Evolutionary conservation across 306 rosid species (phyloP).

Genomic region (Elaeagnus macrophylla): DNA sequence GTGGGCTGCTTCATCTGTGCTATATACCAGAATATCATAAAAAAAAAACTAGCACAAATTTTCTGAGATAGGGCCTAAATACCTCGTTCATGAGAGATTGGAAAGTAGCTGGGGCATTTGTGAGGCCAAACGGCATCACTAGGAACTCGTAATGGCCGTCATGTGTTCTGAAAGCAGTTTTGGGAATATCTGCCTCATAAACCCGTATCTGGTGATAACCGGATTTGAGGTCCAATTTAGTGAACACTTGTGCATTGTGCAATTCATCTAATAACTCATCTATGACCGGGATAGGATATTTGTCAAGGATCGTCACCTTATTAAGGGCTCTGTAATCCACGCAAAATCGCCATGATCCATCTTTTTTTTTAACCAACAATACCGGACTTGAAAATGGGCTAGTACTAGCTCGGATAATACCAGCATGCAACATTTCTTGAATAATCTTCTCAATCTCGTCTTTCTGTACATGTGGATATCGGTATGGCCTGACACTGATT

Average conservation of each 20-base stretch:
- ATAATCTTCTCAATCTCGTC: no score
- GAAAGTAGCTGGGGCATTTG: neutral
- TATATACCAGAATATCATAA: no score
- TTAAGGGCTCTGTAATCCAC: neutral
- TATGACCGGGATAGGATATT: neutral
- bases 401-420: neutral
- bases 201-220: conserved; percentile 4
- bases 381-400: neutral
- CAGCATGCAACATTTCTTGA: no score
- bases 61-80: no score
- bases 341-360: conserved; percentile 1
- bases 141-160: neutral
- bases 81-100: neutral
- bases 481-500: no score
- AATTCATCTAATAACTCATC: neutral
- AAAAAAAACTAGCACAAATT: no score
- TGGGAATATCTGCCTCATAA: neutral
- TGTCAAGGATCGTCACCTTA: neutral
- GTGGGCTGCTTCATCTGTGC: no score
- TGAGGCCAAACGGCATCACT: neutral
- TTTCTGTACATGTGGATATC: no score
- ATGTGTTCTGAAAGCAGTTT: neutral
- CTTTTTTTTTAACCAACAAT: neutral
- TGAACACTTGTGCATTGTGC: neutral
- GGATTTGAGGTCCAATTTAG: neutral